phyloP scores from a whole-genome alignment of 2,329 filamentous ascomycete genomes.

The Fusarium heterosporum region DNA sequence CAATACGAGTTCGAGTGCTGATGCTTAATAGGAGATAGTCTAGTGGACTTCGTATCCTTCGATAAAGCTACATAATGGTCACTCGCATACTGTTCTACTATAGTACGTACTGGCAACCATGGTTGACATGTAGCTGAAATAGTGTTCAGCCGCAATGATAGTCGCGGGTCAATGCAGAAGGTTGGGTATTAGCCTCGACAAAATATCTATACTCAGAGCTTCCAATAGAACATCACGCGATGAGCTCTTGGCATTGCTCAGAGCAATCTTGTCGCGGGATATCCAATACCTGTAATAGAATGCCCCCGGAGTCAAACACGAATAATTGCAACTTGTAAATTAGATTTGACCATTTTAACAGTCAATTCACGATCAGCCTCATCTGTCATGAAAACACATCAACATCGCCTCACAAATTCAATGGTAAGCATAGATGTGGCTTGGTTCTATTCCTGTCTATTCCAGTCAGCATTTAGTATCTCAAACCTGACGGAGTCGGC shows the following conservation, averaged over 20 bases:
- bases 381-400: slow-evolving; percentile 4
- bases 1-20: slow-evolving; percentile 24
- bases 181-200: slow-evolving; percentile 7
- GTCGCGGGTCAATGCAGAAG: slow-evolving; percentile 3
- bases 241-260: slow-evolving; percentile 8
- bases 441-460: slow-evolving; percentile 18
- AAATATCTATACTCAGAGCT: neutral
- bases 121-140: neutral
- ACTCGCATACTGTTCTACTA: neutral
- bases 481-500: slow-evolving; percentile 30
- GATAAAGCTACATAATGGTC: neutral
- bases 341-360: neutral
- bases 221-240: neutral
- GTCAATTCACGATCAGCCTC: slow-evolving; percentile 5
- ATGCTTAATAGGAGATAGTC: neutral
- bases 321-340: slow-evolving; percentile 12
- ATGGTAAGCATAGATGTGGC: slow-evolving; percentile 4
- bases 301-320: too few species aligned
- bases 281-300: neutral
- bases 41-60: neutral
- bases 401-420: neutral
- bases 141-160: slow-evolving; percentile 17
- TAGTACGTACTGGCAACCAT: neutral
- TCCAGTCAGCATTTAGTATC: slow-evolving; percentile 26
- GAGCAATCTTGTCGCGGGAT: slow-evolving; percentile 8